These are phyloP conservation scores for Talaromyces trachyspermus DNA, from an alignment of 495 filamentous ascomycete genomes.

Conservation along the genomic window DNA sequence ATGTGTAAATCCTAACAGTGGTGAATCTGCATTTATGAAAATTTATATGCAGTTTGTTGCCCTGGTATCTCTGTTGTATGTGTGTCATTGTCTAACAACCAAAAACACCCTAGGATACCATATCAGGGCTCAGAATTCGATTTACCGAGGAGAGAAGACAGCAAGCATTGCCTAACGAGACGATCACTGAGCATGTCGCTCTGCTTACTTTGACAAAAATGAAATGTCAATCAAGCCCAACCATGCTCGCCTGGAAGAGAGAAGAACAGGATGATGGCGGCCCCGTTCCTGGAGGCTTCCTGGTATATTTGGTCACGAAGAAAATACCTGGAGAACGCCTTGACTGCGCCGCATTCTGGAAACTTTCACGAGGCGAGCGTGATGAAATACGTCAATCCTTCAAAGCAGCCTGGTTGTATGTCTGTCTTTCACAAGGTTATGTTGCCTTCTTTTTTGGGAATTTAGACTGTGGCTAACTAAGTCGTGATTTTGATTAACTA, in stretches of 20 bases:
- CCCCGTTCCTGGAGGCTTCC: conserved; percentile 10
- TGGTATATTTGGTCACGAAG: conserved; percentile 7
- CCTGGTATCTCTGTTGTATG: background rate
- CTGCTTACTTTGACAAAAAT: background rate
- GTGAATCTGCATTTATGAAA: background rate
- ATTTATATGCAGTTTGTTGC: background rate
- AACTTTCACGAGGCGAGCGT: background rate
- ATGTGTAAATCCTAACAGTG: background rate
- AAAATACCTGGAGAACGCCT: conserved; percentile 11
- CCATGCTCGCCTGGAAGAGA: conserved; percentile 6
- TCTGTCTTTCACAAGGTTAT: too few relatives aligned
- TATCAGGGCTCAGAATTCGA: background rate
- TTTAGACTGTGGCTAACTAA: too few relatives aligned
- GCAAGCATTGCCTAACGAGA: background rate
- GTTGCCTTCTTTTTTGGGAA: too few relatives aligned
- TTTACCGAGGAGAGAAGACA: background rate
- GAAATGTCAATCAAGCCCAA: background rate
- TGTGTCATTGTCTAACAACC: too few relatives aligned
- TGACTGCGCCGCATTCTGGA: conserved; percentile 9
- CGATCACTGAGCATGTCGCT: background rate
- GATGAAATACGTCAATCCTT: background rate
- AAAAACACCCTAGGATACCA: background rate
- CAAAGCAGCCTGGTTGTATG: background rate
- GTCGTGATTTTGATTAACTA: too few relatives aligned
- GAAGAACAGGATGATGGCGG: conserved; percentile 4